Conservation (phyloP, 2,329 filamentous ascomycete species). For the Colletotrichum graminicola region DNA sequence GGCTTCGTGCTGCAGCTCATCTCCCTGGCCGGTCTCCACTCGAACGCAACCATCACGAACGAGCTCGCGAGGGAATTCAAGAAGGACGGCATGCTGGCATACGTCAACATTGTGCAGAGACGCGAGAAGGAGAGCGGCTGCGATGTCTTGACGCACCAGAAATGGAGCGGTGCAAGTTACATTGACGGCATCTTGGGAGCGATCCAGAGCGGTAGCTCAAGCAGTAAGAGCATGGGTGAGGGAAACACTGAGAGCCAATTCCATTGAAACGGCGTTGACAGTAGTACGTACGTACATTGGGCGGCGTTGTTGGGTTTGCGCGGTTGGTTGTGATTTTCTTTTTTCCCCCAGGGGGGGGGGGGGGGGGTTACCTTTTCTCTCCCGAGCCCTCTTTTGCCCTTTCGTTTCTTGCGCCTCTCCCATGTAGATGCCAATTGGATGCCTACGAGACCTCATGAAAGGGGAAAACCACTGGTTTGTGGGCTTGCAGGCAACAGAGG, state of each 20-base stretch:
- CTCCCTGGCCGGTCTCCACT: slow-evolving; percentile 75
- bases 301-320: background rate
- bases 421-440: background rate
- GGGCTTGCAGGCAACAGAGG: background rate
- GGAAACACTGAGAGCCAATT: slow-evolving; percentile 89
- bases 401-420: background rate
- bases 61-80: slow-evolving; percentile 88
- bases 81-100: slow-evolving; percentile 94
- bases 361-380: background rate
- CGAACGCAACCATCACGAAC: slow-evolving; percentile 72
- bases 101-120: slow-evolving; percentile 92
- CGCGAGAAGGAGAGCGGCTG: slow-evolving; percentile 91
- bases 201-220: slow-evolving; percentile 91
- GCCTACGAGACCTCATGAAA: background rate
- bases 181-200: slow-evolving; percentile 91
- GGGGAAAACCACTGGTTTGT: background rate
- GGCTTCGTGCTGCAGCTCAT: slow-evolving; percentile 81
- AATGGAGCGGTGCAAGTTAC: slow-evolving; percentile 78
- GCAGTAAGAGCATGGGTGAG: slow-evolving; percentile 93
- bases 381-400: background rate
- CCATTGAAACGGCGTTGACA: slow-evolving; percentile 45
- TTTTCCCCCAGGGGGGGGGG: too few relatives aligned
- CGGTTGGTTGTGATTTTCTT: background rate
- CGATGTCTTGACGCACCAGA: slow-evolving; percentile 95
- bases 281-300: slow-evolving; percentile 1